Evolutionary conservation across 2,329 filamentous ascomycete genomes (phyloP).

Genomic region (Arthrobotrys megalospora): DNA sequence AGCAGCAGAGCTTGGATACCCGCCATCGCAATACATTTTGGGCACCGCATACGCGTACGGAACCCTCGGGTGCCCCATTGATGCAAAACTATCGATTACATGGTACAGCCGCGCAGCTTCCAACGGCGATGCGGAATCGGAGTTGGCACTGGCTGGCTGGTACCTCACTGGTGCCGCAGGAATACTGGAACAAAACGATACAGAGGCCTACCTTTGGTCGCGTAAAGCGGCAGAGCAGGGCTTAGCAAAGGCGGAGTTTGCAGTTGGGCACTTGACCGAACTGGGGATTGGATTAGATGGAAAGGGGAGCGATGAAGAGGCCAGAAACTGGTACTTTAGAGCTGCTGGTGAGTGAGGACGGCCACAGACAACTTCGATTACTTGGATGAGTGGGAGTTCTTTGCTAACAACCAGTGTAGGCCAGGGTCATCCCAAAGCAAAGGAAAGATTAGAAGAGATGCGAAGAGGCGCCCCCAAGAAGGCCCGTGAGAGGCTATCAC

Average conservation of each 20-base stretch:
- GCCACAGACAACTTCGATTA: neutral
- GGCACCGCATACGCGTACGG: conserved; percentile 93
- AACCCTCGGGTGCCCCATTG: conserved; percentile 83
- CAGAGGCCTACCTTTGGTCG: conserved; percentile 97
- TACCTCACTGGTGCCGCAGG: conserved; percentile 92
- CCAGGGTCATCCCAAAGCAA: conserved; percentile 93
- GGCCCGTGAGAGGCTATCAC: conserved; percentile 82
- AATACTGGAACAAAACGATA: conserved; percentile 91
- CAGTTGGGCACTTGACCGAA: conserved; percentile 98
- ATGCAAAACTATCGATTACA: conserved; percentile 86
- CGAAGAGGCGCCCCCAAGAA: conserved; percentile 85
- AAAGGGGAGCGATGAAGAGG: conserved; percentile 86
- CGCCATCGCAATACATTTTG: conserved; percentile 91
- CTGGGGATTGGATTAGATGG: conserved; percentile 86
- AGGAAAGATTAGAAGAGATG: conserved; percentile 91
- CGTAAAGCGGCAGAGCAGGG: conserved; percentile 91
- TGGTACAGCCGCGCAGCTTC: conserved; percentile 94
- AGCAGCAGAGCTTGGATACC: conserved; percentile 91
- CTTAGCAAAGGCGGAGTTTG: conserved; percentile 93
- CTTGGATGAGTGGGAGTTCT: neutral
- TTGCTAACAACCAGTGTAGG: conserved; percentile 71
- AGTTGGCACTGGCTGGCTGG: conserved; percentile 89
- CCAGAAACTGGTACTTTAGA: conserved; percentile 97
- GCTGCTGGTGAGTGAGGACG: conserved; percentile 83
- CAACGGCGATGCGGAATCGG: conserved; percentile 93